Percentiles rank a stretch among this genome's conserved stretches.
phyloP scores from a whole-genome alignment of 768 basidiomycete genomes.

The Suillus subalutaceus region DNA sequence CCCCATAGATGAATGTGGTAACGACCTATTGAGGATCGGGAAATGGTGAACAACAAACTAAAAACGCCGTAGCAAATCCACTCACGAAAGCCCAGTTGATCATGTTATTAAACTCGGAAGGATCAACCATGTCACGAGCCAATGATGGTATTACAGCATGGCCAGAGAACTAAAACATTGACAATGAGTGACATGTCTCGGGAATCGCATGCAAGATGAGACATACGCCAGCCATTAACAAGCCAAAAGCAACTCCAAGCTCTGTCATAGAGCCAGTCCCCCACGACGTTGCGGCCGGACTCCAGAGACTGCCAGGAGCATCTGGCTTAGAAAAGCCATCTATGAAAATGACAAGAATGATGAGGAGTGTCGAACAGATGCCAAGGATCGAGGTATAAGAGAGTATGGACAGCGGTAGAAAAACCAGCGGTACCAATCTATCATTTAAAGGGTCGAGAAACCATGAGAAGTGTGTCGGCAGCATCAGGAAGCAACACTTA shows the following conservation, averaged over 20 bases:
- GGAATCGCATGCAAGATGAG: not conserved
- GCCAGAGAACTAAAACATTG: conserved; percentile 70
- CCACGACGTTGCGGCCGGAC: conserved; percentile 69
- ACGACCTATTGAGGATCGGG: conserved; percentile 44
- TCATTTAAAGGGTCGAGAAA: conserved; percentile 5
- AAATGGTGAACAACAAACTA: conserved; percentile 5
- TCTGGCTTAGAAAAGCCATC: conserved; percentile 78
- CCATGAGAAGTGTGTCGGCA: conserved; percentile 2
- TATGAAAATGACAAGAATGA: conserved; percentile 76
- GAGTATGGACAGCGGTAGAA: conserved; percentile 83
- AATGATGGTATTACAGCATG: conserved; percentile 92
- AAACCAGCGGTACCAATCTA: conserved; percentile 78
- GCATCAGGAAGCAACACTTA: conserved; percentile 35
- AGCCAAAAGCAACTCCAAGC: conserved; percentile 80
- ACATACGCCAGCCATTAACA: conserved; percentile 90
- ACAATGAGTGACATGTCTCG: not conserved
- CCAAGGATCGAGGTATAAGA: conserved; percentile 90
- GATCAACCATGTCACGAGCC: conserved; percentile 87
- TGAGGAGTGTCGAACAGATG: conserved; percentile 73
- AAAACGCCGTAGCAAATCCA: conserved; percentile 14
- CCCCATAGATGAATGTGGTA: conserved; percentile 62
- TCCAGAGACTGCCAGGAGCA: conserved; percentile 80
- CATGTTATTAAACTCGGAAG: conserved; percentile 77
- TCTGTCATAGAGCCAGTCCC: conserved; percentile 54
- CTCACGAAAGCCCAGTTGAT: conserved; percentile 86